Evolutionary conservation across 179 eudicot genomes (phyloP).

Genomic region (Camellia oleifera): DNA sequence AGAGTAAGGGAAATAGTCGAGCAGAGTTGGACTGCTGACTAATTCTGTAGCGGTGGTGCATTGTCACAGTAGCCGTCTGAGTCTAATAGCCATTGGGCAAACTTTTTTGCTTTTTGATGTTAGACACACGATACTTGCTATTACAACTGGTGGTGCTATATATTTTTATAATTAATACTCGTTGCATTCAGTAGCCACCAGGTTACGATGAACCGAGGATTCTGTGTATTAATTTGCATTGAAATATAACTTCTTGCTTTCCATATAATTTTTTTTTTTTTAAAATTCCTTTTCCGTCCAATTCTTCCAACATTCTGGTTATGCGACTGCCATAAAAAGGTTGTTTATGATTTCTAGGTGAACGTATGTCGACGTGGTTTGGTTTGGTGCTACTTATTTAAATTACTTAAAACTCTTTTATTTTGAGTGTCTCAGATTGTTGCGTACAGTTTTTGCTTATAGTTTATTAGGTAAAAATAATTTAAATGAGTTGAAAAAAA

Average conservation of each 20-base stretch:
- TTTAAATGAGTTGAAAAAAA: too few relatives aligned
- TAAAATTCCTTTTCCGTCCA: background rate
- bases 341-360: background rate
- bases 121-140: background rate
- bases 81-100: background rate
- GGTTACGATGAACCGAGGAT: background rate
- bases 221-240: background rate
- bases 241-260: slow-evolving; percentile 1
- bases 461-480: too few relatives aligned
- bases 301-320: too few relatives aligned
- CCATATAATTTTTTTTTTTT: too few relatives aligned
- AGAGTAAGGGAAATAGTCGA: slow-evolving; percentile 15
- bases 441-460: too few relatives aligned
- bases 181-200: background rate
- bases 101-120: background rate
- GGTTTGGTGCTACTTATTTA: too few relatives aligned
- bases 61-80: background rate
- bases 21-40: slow-evolving; percentile 19
- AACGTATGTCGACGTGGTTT: too few relatives aligned
- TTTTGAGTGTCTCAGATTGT: too few relatives aligned
- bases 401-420: too few relatives aligned
- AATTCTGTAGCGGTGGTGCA: background rate
- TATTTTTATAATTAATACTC: background rate
- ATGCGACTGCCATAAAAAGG: background rate
- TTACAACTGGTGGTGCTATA: background rate